A percentile compares a stretch with the other conserved stretches of the same genome.
These are phyloP conservation scores for Emergomyces pasteurianus DNA, from an alignment of 2,329 filamentous ascomycete genomes.

Conservation along the genomic window DNA sequence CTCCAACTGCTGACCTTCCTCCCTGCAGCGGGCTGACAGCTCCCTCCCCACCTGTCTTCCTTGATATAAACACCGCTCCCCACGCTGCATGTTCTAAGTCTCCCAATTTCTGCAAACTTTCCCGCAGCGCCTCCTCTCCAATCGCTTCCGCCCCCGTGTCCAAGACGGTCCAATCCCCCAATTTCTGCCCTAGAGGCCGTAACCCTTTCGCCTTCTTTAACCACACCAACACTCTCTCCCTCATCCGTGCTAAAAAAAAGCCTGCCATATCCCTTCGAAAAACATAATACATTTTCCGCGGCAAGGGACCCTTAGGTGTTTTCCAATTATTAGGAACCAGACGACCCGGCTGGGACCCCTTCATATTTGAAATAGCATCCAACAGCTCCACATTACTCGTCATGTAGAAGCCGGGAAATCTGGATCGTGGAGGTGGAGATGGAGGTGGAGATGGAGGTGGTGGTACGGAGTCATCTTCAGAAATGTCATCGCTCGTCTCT, in stretches of 20 bases:
- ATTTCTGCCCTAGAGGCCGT: conserved; percentile 8
- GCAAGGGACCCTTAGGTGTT: conserved; percentile 19
- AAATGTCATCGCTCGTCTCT: background rate
- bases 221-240: conserved; percentile 23
- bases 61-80: conserved; percentile 18
- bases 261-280: conserved; percentile 39
- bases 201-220: conserved; percentile 22
- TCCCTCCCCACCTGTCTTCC: background rate
- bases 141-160: conserved; percentile 9
- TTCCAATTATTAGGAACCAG: conserved; percentile 19
- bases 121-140: conserved; percentile 10
- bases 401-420: conserved; percentile 1
- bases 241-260: conserved; percentile 29
- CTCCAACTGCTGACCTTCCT: background rate
- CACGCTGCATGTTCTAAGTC: conserved; percentile 18
- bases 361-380: background rate
- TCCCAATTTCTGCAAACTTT: conserved; percentile 7
- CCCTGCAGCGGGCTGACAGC: too few relatives aligned
- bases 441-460: background rate
- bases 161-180: conserved; percentile 18
- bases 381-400: conserved; percentile 1
- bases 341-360: conserved; percentile 4
- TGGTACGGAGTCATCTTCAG: background rate
- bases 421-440: background rate
- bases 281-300: conserved; percentile 20